Base-by-base conservation (phyloP, 2,329 filamentous ascomycete genomes). In the Seiridium unicorne region DNA sequence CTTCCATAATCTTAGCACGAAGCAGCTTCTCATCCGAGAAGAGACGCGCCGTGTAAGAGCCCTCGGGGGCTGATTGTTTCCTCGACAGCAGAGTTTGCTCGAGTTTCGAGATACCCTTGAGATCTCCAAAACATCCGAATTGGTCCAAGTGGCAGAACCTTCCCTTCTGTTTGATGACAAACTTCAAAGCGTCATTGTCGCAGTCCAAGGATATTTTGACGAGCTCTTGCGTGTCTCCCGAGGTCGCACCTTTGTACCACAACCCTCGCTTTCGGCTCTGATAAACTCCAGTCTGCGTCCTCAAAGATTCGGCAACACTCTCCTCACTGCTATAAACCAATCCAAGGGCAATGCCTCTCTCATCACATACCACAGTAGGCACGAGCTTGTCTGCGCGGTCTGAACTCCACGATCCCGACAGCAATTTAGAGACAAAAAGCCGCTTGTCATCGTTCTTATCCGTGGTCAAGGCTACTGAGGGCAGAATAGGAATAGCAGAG, bases 1-100 rank as follows among this genome's bases (percentile, higher is more conserved):
- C 95, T 76, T 99, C 95, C 88, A 98, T 96, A 59, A 99, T 97
- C 82, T 99, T 99, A 3, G 95, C 95, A 48, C 91, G 85, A 58
- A 97, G 78, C 59, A 99, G 84, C 74, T 96, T 93, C 67, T 92
- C 86, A 64, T 99, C 95, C 18, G 89, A 93, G 81, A 98, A 99
- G 1, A 99, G 81, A 40, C 94, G 84, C 18, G 93, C 92, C 4
- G 95, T 99, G 75, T 99, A 99, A 10, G 95, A 99, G 1, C 93
- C 94, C 65, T 84, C 84, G 0, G 95, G 94, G 0, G 94, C 93
- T 18, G 90, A 92, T 47, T 84, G 77, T 73, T 95, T 97, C 68
- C 95, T 89, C 46, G 88, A 89, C 64, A 90, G 80, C 11, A 99
- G 83, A 0, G 93, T 98, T 76, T 94, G 89, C 73, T 98, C 92